Evolutionary conservation across 768 basidiomycete species (phyloP).

Genomic region (Leucocoprinus leucothites): DNA sequence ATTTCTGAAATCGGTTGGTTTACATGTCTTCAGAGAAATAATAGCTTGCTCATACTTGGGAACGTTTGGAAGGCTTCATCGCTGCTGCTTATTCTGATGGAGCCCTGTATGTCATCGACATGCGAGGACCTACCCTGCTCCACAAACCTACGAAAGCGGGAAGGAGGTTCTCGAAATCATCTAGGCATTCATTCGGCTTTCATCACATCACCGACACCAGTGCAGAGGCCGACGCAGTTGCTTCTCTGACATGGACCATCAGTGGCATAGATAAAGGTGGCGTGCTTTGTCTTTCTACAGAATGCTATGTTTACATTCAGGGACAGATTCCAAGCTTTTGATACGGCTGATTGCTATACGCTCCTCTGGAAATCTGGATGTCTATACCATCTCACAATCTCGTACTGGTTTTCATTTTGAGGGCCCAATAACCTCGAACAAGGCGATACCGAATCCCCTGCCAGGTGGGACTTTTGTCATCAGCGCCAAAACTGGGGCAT

Average conservation of each 20-base stretch:
- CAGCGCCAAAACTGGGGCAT: conserved; percentile 48
- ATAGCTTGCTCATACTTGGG: too few relatives aligned
- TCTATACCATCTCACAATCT: conserved; percentile 49
- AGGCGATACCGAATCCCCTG: conserved; percentile 46
- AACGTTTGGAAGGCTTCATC: conserved; percentile 71
- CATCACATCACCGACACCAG: conserved; percentile 30
- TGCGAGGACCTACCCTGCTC: conserved; percentile 71
- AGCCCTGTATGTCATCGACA: conserved; percentile 61
- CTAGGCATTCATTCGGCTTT: conserved; percentile 28
- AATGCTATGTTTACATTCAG: neutral
- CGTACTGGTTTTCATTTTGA: conserved; percentile 34
- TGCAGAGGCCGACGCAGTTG: conserved; percentile 45
- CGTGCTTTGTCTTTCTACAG: neutral
- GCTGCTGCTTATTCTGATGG: conserved; percentile 67
- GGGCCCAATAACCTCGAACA: conserved; percentile 26
- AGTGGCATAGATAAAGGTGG: conserved; percentile 52
- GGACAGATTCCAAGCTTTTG: conserved; percentile 39
- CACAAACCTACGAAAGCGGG: conserved; percentile 41
- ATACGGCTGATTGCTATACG: conserved; percentile 63
- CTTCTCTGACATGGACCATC: conserved; percentile 66
- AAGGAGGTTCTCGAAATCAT: conserved; percentile 32
- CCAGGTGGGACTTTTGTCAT: conserved; percentile 50
- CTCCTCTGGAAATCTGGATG: conserved; percentile 53
- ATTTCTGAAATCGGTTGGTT: conserved; percentile 70
- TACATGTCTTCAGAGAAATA: too few relatives aligned